Conservation (phyloP, 805 yeast species). For the Metschnikowia chrysomelidarum region DNA sequence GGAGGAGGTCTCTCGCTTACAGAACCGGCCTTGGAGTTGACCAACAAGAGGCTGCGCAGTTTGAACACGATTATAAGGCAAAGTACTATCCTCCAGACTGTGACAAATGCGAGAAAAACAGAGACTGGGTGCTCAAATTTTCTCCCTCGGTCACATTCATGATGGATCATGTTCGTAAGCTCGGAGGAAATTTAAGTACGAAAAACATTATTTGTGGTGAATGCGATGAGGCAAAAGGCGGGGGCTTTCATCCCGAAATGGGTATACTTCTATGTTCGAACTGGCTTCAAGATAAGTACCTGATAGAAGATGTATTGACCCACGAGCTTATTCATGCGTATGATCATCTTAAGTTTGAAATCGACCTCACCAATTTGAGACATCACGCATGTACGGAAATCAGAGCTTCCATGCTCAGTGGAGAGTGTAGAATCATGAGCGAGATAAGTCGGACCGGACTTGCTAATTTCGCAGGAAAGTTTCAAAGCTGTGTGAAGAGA, state of each 20-base stretch:
- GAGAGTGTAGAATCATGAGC: conserved; percentile 90
- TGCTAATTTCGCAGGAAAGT: conserved; percentile 67
- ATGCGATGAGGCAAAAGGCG: conserved; percentile 80
- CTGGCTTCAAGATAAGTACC: conserved; percentile 68
- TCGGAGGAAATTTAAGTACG: conserved; percentile 49
- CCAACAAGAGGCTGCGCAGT: conserved; percentile 49
- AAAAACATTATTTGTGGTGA: conserved; percentile 70
- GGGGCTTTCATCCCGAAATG: conserved; percentile 89
- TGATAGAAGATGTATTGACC: conserved; percentile 84
- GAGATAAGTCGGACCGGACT: conserved; percentile 64
- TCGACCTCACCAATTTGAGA: conserved; percentile 77
- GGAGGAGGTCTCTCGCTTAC: conserved; percentile 72
- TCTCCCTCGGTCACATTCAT: conserved; percentile 87
- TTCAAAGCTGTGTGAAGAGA: conserved; percentile 86
- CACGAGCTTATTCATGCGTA: conserved; percentile 94
- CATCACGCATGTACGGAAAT: conserved; percentile 98
- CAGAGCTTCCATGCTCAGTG: conserved; percentile 87
- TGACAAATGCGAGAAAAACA: conserved; percentile 63
- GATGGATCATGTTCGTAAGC: conserved; percentile 75
- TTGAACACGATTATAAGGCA: conserved; percentile 54
- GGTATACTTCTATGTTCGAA: conserved; percentile 90
- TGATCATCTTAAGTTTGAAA: conserved; percentile 83
- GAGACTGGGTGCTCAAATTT: conserved; percentile 75
- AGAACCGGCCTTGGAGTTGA: conserved; percentile 66
- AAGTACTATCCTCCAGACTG: conserved; percentile 53